Percentiles rank a stretch among this genome's conserved stretches.
Evolutionary conservation across 768 basidiomycete genomes (phyloP).

Genomic region (Tylopilus rubrobrunneus): DNA sequence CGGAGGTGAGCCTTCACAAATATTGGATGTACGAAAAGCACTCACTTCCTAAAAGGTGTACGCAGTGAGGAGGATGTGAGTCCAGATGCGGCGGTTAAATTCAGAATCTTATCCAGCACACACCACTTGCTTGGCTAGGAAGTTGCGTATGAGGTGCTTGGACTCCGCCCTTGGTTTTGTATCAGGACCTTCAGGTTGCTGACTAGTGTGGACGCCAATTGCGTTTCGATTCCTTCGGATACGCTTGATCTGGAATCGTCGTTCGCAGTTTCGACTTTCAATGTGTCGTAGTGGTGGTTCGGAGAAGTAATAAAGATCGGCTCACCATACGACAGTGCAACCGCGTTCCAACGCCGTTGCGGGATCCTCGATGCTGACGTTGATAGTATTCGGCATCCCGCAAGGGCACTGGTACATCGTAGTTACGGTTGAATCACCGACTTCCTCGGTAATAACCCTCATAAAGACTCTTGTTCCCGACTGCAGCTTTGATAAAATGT

Average conservation of each 20-base stretch:
- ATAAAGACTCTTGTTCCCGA: background rate
- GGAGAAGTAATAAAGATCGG: background rate
- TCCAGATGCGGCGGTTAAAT: too few relatives aligned
- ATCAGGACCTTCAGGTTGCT: too few relatives aligned
- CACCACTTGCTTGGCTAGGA: too few relatives aligned
- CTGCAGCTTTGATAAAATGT: background rate
- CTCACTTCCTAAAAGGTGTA: too few relatives aligned
- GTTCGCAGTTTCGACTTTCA: conserved; percentile 1
- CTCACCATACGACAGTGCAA: conserved; percentile 1
- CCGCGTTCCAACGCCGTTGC: background rate
- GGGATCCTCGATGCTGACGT: background rate
- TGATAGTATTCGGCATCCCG: background rate
- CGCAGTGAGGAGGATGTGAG: too few relatives aligned
- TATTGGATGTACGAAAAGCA: too few relatives aligned
- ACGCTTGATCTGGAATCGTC: background rate
- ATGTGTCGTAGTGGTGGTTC: background rate
- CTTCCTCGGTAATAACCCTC: conserved; percentile 1
- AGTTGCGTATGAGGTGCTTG: too few relatives aligned
- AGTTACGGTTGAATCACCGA: background rate
- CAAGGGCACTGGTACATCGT: background rate
- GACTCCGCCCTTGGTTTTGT: too few relatives aligned
- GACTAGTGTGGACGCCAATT: too few relatives aligned
- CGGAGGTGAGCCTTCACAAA: too few relatives aligned
- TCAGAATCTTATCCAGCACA: too few relatives aligned
- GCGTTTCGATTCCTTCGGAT: background rate